phyloP scores from a whole-genome alignment of 306 rosid species.

The Crataegus laevigata region DNA sequence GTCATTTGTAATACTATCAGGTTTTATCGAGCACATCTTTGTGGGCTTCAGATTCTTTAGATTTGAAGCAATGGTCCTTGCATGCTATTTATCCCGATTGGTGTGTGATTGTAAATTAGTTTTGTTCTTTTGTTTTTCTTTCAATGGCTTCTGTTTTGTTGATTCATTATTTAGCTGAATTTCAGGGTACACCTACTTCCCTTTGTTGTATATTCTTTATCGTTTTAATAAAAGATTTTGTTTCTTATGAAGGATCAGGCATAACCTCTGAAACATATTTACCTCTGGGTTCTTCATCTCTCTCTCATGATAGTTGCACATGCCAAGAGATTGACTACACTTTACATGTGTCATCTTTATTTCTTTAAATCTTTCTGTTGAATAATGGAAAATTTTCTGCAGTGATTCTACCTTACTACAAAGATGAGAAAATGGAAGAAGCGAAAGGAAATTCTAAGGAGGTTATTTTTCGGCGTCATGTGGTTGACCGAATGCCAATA shows the following conservation, averaged over 20 bases:
- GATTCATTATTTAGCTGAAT: background rate
- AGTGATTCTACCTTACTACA: slow-evolving; percentile 91
- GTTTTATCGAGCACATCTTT: background rate
- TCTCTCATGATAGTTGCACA: slow-evolving; percentile 1
- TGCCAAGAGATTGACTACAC: background rate
- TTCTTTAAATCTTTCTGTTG: slow-evolving; percentile 9
- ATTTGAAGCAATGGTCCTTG: background rate
- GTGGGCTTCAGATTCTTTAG: background rate
- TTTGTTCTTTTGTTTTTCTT: background rate
- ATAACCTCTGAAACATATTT: background rate
- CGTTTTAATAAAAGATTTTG: background rate
- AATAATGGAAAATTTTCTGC: slow-evolving; percentile 21
- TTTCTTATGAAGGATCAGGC: background rate
- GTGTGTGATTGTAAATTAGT: background rate
- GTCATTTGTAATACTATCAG: background rate
- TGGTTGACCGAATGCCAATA: slow-evolving; percentile 81
- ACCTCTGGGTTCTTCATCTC: background rate
- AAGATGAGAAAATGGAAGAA: slow-evolving; percentile 40
- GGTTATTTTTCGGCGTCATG: slow-evolving; percentile 76
- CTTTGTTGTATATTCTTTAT: background rate
- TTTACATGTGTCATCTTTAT: slow-evolving; percentile 1
- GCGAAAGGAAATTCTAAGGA: slow-evolving; percentile 40
- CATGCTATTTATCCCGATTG: background rate
- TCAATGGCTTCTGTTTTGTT: background rate
- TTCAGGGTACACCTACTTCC: background rate